These are phyloP conservation scores for Aspergillus sclerotioniger DNA, from an alignment of 495 filamentous ascomycete genomes.

Conservation along the genomic window DNA sequence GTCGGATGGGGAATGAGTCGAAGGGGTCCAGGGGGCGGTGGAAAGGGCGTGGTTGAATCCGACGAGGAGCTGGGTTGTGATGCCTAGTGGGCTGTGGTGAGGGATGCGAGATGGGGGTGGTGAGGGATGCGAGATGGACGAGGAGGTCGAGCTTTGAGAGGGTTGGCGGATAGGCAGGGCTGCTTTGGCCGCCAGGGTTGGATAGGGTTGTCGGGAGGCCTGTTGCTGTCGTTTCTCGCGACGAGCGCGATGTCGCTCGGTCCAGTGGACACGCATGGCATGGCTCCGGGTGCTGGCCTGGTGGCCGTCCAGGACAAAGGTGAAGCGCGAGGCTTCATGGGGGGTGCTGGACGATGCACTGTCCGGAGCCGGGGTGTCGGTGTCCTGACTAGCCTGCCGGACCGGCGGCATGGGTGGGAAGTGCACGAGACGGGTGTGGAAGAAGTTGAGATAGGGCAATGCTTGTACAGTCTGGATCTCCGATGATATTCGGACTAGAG, in stretches of 20 bases:
- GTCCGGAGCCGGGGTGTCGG: too few relatives aligned
- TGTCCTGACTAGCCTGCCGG: too few relatives aligned
- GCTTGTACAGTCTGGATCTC: too few relatives aligned
- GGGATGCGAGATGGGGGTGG: neutral
- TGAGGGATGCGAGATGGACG: too few relatives aligned
- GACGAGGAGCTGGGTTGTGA: conserved; percentile 17
- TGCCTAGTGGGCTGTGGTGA: neutral
- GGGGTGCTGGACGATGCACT: too few relatives aligned
- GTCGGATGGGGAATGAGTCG: conserved; percentile 27
- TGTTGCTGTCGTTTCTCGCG: conserved; percentile 11
- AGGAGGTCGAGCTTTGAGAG: too few relatives aligned
- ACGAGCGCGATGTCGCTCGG: conserved; percentile 14
- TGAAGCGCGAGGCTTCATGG: conserved; percentile 15
- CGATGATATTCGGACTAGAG: too few relatives aligned
- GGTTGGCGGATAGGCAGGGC: too few relatives aligned
- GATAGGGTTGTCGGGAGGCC: conserved; percentile 9
- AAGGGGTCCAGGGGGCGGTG: conserved; percentile 25
- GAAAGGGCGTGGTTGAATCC: conserved; percentile 20
- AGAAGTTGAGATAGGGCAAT: too few relatives aligned
- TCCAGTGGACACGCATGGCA: conserved; percentile 31
- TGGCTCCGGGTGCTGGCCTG: conserved; percentile 26
- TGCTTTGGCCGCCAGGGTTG: too few relatives aligned
- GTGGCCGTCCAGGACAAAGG: conserved; percentile 20
- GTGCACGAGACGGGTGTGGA: too few relatives aligned
- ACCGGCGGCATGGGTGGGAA: too few relatives aligned